Evolutionary conservation across 805 yeast species (phyloP).

Genomic region (Priceomyces carsonii): DNA sequence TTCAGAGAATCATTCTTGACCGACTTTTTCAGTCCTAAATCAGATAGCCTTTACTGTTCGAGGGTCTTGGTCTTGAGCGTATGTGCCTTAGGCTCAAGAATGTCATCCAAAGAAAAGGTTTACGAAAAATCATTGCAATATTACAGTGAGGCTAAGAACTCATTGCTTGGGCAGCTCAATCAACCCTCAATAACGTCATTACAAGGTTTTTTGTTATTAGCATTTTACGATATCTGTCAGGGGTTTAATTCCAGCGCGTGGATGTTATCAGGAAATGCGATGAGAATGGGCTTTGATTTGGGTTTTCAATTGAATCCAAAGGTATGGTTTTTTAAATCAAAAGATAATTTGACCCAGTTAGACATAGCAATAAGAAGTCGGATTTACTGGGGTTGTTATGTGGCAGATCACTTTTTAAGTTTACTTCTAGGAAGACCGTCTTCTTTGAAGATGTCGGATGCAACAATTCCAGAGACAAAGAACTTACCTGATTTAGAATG

Average conservation of each 20-base stretch:
- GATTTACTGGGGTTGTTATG: conserved; percentile 66
- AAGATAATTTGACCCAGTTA: conserved; percentile 43
- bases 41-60: conserved; percentile 55
- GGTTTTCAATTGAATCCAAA: conserved; percentile 64
- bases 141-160: conserved; percentile 48
- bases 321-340: conserved; percentile 52
- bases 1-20: conserved; percentile 61
- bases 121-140: conserved; percentile 42
- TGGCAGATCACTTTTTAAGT: conserved; percentile 65
- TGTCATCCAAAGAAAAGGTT: conserved; percentile 45
- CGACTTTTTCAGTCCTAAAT: conserved; percentile 60
- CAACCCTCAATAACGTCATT: conserved; percentile 54
- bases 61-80: conserved; percentile 53
- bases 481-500: conserved; percentile 62
- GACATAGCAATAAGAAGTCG: conserved; percentile 59
- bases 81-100: conserved; percentile 58
- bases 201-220: conserved; percentile 58
- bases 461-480: conserved; percentile 60
- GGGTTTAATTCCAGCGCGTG: conserved; percentile 61
- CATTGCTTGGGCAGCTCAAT: conserved; percentile 42
- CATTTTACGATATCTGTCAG: conserved; percentile 61
- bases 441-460: conserved; percentile 52
- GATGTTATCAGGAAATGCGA: conserved; percentile 63
- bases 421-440: conserved; percentile 61
- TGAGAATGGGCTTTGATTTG: conserved; percentile 64